These are phyloP conservation scores for Aspergillus costaricaensis DNA, from an alignment of 2,329 filamentous ascomycete genomes.

Conservation along the genomic window DNA sequence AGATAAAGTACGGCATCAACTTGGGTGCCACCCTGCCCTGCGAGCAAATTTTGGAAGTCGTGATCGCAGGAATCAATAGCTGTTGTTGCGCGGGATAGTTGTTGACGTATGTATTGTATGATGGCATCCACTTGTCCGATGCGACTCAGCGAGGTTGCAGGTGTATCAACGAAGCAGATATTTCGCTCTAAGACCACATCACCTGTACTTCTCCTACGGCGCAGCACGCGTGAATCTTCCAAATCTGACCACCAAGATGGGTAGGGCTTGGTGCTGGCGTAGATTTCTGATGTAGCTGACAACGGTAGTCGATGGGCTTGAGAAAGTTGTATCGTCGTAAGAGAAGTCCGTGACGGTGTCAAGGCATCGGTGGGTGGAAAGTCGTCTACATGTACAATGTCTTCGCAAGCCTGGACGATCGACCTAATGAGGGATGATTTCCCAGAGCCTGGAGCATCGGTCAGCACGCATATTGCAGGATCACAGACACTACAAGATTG, in stretches of 20 bases:
- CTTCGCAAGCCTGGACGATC: constrained; percentile 80
- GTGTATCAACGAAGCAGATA: constrained; percentile 88
- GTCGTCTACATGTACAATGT: constrained; percentile 91
- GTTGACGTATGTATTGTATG: constrained; percentile 71
- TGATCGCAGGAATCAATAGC: constrained; percentile 65
- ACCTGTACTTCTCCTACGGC: constrained; percentile 69
- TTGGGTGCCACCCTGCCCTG: constrained; percentile 77
- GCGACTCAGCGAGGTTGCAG: constrained; percentile 57
- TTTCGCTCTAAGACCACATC: constrained; percentile 86
- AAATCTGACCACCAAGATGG: constrained; percentile 87
- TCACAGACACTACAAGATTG: background rate
- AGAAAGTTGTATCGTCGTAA: constrained; percentile 22
- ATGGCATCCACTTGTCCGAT: constrained; percentile 60
- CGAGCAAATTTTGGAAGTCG: constrained; percentile 75
- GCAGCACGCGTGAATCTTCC: constrained; percentile 62
- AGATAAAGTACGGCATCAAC: constrained; percentile 87
- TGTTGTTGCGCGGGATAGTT: constrained; percentile 64
- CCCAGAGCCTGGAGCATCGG: constrained; percentile 63
- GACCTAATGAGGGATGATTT: constrained; percentile 89
- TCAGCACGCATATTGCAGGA: background rate
- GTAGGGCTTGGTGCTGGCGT: constrained; percentile 80
- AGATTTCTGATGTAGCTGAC: constrained; percentile 63
- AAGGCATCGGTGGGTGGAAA: constrained; percentile 32
- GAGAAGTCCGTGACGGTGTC: constrained; percentile 25
- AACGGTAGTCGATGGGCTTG: constrained; percentile 17